Conservation (phyloP, 192 early-diverging fungal genomes). For the Geosiphon pyriformis region DNA sequence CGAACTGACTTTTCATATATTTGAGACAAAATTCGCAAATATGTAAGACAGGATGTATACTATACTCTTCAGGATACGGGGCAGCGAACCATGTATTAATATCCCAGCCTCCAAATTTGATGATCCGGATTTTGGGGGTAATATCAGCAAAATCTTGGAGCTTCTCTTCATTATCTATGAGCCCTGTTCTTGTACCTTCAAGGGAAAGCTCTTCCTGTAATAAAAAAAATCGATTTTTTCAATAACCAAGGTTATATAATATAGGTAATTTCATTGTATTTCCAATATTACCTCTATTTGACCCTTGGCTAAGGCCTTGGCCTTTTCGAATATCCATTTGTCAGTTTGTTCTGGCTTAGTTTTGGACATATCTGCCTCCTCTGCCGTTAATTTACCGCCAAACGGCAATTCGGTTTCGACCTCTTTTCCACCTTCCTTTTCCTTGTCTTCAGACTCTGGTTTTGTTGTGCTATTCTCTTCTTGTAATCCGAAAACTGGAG, state of each 20-base stretch:
- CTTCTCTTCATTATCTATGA: constrained; percentile 15
- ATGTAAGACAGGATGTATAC: constrained; percentile 65
- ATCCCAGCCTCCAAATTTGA: constrained; percentile 74
- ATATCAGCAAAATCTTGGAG: constrained; percentile 20
- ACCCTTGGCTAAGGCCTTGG: constrained; percentile 36
- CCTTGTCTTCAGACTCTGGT: background rate
- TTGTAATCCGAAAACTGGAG: background rate
- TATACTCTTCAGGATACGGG: constrained; percentile 97
- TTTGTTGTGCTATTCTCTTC: background rate
- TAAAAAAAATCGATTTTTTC: too few relatives aligned
- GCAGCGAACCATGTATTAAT: constrained; percentile 95
- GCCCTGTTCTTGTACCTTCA: background rate
- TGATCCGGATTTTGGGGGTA: constrained; percentile 57
- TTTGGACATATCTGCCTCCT: constrained; percentile 47
- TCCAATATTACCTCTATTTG: too few relatives aligned
- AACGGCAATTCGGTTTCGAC: constrained; percentile 35
- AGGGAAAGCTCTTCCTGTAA: background rate
- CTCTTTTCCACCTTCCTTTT: constrained; percentile 18
- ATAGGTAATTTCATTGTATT: too few relatives aligned
- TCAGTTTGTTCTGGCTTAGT: constrained; percentile 50
- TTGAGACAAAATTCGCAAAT: constrained; percentile 98
- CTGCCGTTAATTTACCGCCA: constrained; percentile 44
- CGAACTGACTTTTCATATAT: constrained; percentile 91
- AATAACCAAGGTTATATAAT: too few relatives aligned
- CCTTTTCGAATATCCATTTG: constrained; percentile 46